Percentiles rank a stretch among this genome's conserved stretches.
Conservation (phyloP, 2,329 filamentous ascomycete genomes). For the Coniochaeta prunicola region DNA sequence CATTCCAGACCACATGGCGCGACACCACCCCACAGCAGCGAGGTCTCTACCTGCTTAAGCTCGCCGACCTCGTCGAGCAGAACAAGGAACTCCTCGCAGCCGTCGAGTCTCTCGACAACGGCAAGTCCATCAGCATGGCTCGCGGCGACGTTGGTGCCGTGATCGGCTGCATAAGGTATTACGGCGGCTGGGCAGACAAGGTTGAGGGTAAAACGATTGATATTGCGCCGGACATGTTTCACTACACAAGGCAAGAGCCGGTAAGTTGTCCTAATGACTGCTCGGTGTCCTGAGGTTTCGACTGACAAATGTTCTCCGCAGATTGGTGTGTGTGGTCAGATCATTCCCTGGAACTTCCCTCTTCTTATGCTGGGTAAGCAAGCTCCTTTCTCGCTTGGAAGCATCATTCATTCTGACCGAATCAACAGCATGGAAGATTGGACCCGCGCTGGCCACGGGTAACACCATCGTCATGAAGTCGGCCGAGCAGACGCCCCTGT, state of each 20-base stretch:
- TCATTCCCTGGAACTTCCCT: conserved; percentile 87
- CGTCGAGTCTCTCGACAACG: conserved; percentile 83
- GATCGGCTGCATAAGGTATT: conserved; percentile 71
- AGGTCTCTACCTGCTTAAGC: conserved; percentile 62
- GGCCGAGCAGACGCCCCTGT: conserved; percentile 69
- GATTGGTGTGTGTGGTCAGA: conserved; percentile 76
- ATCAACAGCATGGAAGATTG: conserved; percentile 66
- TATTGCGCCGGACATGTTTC: conserved; percentile 69
- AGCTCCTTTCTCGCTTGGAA: neutral
- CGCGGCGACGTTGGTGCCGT: conserved; percentile 66
- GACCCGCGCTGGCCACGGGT: conserved; percentile 63
- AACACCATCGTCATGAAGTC: conserved; percentile 70
- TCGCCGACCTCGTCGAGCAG: conserved; percentile 75
- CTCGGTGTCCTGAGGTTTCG: neutral
- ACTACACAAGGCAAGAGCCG: conserved; percentile 76
- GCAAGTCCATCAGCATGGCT: conserved; percentile 71
- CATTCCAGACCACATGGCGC: conserved; percentile 69
- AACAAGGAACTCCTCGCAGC: conserved; percentile 69
- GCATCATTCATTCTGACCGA: neutral
- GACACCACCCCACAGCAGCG: conserved; percentile 63
- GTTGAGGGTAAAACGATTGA: conserved; percentile 82
- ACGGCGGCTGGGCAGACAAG: conserved; percentile 89
- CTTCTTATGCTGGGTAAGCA: conserved; percentile 56
- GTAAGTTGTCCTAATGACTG: conserved; percentile 26
- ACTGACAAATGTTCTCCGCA: conserved; percentile 13